Evolutionary conservation across 257 asterid genomes (phyloP).

Genomic region (Schizonepeta tenuifolia): DNA sequence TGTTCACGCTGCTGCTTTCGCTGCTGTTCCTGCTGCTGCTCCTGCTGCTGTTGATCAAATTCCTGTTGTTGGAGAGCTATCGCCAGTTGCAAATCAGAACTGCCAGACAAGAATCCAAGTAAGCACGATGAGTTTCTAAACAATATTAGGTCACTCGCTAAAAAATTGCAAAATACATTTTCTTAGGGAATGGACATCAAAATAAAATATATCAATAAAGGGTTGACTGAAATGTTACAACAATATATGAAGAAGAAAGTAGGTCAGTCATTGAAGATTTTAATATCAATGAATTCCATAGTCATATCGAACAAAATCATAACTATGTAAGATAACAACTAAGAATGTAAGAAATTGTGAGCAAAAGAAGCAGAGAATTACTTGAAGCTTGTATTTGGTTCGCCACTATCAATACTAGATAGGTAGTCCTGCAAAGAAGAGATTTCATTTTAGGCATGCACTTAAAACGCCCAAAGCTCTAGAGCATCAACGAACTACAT

Average conservation of each 20-base stretch:
- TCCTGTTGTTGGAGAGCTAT: slow-evolving; percentile 97
- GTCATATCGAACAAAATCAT: not conserved
- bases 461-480: slow-evolving; percentile 23
- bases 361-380: slow-evolving; percentile 44
- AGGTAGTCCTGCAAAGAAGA: slow-evolving; percentile 69
- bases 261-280: not conserved
- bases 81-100: slow-evolving; percentile 92
- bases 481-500: slow-evolving; percentile 42
- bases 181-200: slow-evolving; percentile 11
- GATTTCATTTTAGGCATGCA: slow-evolving; percentile 10
- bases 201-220: not conserved
- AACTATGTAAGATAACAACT: not conserved
- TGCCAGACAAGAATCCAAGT: slow-evolving; percentile 41
- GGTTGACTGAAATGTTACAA: slow-evolving; percentile 1
- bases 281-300: not conserved
- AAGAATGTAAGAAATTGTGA: slow-evolving; percentile 2
- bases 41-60: slow-evolving; percentile 71
- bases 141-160: not conserved
- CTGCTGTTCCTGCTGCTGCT: slow-evolving; percentile 49
- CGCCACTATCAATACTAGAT: slow-evolving; percentile 62
- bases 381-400: slow-evolving; percentile 65
- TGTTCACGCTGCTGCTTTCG: slow-evolving; percentile 38
- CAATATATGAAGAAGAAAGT: slow-evolving; percentile 5
- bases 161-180: not conserved
- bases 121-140: not conserved